A percentile compares a stretch with the other conserved stretches of the same genome.
Conservation (phyloP, 495 filamentous ascomycete genomes). For the Xylaria sp. region DNA sequence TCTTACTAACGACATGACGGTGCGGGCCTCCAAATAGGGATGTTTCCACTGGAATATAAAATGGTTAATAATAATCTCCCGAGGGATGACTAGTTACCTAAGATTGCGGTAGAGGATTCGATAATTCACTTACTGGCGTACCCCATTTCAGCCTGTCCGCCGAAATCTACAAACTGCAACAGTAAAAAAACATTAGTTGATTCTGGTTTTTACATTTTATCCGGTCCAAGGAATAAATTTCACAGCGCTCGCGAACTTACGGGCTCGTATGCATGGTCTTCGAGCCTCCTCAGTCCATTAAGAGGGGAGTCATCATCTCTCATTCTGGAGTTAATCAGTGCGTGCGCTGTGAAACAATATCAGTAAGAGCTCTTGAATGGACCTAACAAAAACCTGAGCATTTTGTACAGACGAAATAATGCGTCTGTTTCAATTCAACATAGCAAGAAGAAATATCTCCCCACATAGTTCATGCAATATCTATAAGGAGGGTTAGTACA, state of each 20-base stretch:
- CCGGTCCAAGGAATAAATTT: not conserved
- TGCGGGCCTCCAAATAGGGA: not conserved
- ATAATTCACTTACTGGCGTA: constrained; percentile 6
- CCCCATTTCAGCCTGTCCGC: constrained; percentile 5
- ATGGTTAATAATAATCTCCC: not conserved
- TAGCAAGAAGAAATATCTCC: not conserved
- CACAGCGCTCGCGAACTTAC: not conserved
- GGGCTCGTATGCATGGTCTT: not conserved
- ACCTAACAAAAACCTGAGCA: not conserved
- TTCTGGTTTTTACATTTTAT: not conserved
- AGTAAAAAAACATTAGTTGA: not conserved
- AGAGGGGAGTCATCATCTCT: not conserved
- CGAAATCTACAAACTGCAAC: constrained; percentile 17
- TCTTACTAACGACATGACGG: not conserved
- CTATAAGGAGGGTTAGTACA: not conserved
- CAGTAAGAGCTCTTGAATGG: not conserved
- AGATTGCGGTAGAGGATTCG: not conserved
- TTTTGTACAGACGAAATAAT: not conserved
- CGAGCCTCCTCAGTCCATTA: not conserved
- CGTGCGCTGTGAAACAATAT: not conserved
- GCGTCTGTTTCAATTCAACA: not conserved
- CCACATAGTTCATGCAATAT: constrained; percentile 21
- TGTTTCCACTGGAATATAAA: constrained; percentile 1
- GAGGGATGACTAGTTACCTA: not conserved
- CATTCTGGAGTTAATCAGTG: not conserved